These are phyloP conservation scores for Dorcoceras hygrometricum DNA, from an alignment of 257 asterid species.

Conservation along the genomic window DNA sequence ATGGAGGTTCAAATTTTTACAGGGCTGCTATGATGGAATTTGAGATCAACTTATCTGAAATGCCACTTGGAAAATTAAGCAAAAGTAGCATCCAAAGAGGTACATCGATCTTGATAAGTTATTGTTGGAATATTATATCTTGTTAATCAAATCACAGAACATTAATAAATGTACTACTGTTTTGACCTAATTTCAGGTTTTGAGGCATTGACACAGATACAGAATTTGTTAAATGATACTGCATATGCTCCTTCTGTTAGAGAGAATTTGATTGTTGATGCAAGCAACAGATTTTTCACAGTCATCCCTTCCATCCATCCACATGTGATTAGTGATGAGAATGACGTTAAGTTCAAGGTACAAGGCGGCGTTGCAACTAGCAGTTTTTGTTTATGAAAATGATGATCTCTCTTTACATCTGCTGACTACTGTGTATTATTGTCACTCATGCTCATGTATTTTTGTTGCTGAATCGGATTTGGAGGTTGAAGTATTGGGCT, in stretches of 20 bases:
- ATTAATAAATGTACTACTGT: conserved; percentile 15
- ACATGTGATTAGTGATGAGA: conserved; percentile 79
- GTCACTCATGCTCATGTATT: conserved; percentile 8
- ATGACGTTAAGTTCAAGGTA: conserved; percentile 83
- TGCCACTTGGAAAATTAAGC: conserved; percentile 99
- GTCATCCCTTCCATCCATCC: conserved; percentile 94
- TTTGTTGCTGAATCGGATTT: background rate
- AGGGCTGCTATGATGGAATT: conserved; percentile 99
- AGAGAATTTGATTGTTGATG: conserved; percentile 77
- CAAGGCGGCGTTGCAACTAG: conserved; percentile 10
- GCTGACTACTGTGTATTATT: conserved; percentile 3
- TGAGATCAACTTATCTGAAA: conserved; percentile 93
- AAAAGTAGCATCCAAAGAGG: conserved; percentile 88
- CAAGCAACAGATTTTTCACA: conserved; percentile 95
- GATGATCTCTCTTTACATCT: background rate
- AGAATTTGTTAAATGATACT: conserved; percentile 52
- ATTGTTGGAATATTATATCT: conserved; percentile 15
- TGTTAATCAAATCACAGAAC: conserved; percentile 7
- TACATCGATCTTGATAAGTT: conserved; percentile 22
- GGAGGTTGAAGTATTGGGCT: background rate
- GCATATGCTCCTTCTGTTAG: conserved; percentile 44
- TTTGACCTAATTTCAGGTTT: conserved; percentile 55
- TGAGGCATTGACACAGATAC: conserved; percentile 94
- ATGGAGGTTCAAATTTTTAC: conserved; percentile 29
- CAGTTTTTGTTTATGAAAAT: background rate